Evolutionary conservation across 176 grass and related monocot species (phyloP).

Genomic region (Bonia amplexicaulis): DNA sequence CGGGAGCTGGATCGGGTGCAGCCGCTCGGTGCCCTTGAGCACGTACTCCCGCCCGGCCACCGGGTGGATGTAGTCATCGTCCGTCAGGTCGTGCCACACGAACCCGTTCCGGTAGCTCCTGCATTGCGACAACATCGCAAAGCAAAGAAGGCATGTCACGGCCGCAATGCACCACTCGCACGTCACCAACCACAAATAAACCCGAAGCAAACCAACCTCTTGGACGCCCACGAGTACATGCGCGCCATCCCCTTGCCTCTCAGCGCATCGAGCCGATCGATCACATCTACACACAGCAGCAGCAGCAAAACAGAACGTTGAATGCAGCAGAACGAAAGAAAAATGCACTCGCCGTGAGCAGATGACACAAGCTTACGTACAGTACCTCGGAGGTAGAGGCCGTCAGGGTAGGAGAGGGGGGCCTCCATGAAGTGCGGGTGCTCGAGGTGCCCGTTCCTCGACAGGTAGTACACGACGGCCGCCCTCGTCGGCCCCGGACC

Average conservation of each 20-base stretch:
- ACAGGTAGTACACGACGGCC: conserved; percentile 83
- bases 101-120: conserved; percentile 93
- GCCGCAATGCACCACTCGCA: background rate
- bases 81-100: conserved; percentile 91
- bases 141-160: background rate
- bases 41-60: conserved; percentile 79
- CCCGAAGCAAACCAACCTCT: conserved; percentile 42
- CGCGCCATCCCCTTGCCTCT: conserved; percentile 70
- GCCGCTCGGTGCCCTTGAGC: conserved; percentile 84
- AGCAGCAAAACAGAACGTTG: background rate
- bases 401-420: conserved; percentile 40
- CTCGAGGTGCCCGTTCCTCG: conserved; percentile 73
- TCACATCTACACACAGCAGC: conserved; percentile 47
- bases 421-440: conserved; percentile 97
- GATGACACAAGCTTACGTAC: background rate
- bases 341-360: background rate
- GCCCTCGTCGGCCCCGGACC: conserved; percentile 35
- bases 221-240: conserved; percentile 85
- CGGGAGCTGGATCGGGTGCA: conserved; percentile 22
- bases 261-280: conserved; percentile 64
- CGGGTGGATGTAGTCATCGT: conserved; percentile 79
- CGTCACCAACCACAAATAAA: background rate
- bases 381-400: conserved; percentile 84
- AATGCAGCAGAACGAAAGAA: background rate
- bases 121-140: background rate